Base-by-base conservation (phyloP, 1,284 basidiomycete genomes). In the Ganoderma sp. region DNA sequence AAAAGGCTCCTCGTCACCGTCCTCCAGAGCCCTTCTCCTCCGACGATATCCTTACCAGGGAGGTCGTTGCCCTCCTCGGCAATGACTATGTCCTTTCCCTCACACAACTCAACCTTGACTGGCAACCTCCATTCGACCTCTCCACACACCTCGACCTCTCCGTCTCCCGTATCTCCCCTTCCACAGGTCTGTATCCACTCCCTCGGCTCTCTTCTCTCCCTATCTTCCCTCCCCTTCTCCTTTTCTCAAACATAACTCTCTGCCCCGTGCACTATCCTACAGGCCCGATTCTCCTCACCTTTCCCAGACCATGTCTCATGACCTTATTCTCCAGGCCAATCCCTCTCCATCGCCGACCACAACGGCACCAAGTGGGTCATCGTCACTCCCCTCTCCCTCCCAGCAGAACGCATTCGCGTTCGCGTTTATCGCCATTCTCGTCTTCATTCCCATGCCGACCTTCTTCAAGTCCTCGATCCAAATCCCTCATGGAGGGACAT, bases 311-410 rank as follows among this genome's bases (percentile, higher is more conserved):
- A 17, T 17, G 39, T 60, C 58, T 60, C 58, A 60, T 63, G 61
- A 62, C 42, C 17, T 17, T n/a, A 50, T 37, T 63, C 37, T 42
- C 22, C 73, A 94, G 92, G 92, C 63, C 88, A 90, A 73, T 91
- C 90, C 0, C 79, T 95, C n/a, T 91, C 88, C 1, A 73, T 87
- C 19, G 83, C 85, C 19, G 82, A 85, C 0, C 79, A 80, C 1
- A 77, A 81, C 0, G 80, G 82, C 62, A 83, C 83, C 2, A 85
- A 88, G 50, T 97, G 96, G 93, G 90, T 90, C 0, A 82, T 97
- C 43, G 83, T 94, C 39, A 87, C 93, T 0, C 96, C 96, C 0
- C 94, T 96, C 73, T 88, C 90, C 4, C 84, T 98, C 19, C 94
- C 95, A 0, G 90, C 90, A 14, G 96, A 98, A 79, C 86, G 81